Evolutionary conservation across 768 basidiomycete genomes (phyloP), one percentile per base, ranked within the genome.

Genomic region (Boletus pseudopeckii): DNA sequence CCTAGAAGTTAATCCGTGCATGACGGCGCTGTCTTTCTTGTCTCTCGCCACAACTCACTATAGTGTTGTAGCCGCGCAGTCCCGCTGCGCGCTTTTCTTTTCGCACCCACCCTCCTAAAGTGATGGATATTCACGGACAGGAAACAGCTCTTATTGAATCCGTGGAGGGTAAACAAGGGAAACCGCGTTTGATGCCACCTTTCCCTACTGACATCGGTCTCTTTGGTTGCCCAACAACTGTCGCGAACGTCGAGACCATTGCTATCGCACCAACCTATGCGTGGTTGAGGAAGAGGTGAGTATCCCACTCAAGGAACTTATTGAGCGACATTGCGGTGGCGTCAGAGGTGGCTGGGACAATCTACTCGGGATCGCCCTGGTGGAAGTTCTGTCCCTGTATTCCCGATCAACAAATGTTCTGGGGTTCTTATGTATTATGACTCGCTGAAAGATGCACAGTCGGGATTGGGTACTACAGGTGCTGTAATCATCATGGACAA

Each of bases 401-500:
- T 99, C 36, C 93, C 93, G 8, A 91, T 82, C 48, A 75, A 86
- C 60, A 80, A 81, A 59, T 96, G 91, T 64, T 84, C 83, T 47
- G 88, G 92, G 69, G 96, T 95, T 37, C 76, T 99, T 54, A 98
- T 99, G 96, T 96, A 98, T 75, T 99, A 86, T 66, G 96, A 99
- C 73, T 98, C 96, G 7, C 80, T 98, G 57, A 96, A 95, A 71
- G 96, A 98, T 66, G 88, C 90, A 1, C 90, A 92, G 63, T 89
- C 92, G n/a, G 95, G 95, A 71, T 84, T 99, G 55, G 96, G 96
- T 18, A 99, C 96, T n/a, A n/a, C n/a, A 0, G 96, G 96, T 53
- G 96, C 96, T 15, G 94, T 99, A 55, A 98, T 99, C 58, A 96
- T 99, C 62, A 97, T 98, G 95, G 86, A 99, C 78, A 93, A 98